Conservation (phyloP, 352 stramenopile genomes). For the Aphanomyces cochlioides region DNA sequence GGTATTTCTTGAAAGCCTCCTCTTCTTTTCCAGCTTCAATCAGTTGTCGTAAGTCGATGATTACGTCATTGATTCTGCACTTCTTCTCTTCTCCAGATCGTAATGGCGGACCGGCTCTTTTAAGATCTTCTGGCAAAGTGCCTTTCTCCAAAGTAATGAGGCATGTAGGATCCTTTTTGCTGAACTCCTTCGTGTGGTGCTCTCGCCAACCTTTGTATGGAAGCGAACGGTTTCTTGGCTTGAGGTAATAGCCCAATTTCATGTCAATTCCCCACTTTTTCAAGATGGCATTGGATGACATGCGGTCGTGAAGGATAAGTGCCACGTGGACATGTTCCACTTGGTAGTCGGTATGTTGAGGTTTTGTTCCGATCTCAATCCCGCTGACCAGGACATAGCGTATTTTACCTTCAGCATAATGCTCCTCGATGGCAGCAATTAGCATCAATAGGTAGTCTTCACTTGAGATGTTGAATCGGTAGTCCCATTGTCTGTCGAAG, state of each 20-base stretch:
- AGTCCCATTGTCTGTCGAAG: slow-evolving; percentile 9
- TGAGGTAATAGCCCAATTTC: background rate
- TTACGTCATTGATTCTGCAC: background rate
- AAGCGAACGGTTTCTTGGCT: background rate
- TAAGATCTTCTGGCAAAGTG: background rate
- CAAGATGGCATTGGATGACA: background rate
- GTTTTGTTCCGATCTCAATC: background rate
- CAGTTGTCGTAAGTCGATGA: background rate
- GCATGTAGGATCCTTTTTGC: background rate
- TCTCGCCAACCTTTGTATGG: background rate
- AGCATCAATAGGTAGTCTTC: background rate
- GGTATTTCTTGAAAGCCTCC: background rate
- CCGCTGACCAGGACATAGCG: background rate
- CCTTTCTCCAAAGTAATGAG: background rate
- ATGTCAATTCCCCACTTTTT: background rate
- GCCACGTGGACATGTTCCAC: background rate
- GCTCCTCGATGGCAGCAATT: background rate
- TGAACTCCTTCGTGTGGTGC: background rate
- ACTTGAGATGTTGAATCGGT: background rate
- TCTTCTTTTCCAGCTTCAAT: background rate
- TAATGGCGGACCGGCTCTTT: background rate
- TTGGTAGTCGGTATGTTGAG: background rate
- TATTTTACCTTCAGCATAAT: background rate
- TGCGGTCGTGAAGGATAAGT: background rate
- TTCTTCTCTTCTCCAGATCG: background rate